Evolutionary conservation across 352 stramenopile species (phyloP).

Genomic region (Phytophthora pseudosyringae): DNA sequence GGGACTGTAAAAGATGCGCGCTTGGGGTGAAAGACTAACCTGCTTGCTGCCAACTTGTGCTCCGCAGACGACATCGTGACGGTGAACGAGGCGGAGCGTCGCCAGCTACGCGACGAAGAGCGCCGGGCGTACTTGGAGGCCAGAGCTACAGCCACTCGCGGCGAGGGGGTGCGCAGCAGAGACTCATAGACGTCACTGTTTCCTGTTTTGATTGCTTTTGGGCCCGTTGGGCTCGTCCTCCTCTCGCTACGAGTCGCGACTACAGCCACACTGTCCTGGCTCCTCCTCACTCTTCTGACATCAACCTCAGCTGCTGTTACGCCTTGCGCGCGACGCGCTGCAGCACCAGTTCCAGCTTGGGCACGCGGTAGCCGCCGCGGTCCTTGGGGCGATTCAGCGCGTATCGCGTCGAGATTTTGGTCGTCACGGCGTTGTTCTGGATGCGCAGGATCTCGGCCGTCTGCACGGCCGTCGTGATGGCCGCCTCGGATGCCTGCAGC

Average conservation of each 20-base stretch:
- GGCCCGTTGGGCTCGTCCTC: slow-evolving; percentile 6
- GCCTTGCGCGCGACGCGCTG: slow-evolving; percentile 45
- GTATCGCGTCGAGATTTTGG: slow-evolving; percentile 80
- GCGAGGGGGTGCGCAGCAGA: slow-evolving; percentile 21
- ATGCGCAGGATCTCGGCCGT: slow-evolving; percentile 68
- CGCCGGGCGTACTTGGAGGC: slow-evolving; percentile 48
- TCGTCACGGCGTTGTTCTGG: slow-evolving; percentile 61
- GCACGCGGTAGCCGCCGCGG: slow-evolving; percentile 62
- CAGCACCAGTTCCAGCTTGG: slow-evolving; percentile 75
- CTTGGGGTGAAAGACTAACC: slow-evolving; percentile 10
- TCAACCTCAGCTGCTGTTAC: slow-evolving; percentile 23
- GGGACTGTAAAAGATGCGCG: background rate
- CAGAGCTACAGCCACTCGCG: slow-evolving; percentile 27
- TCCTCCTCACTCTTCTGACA: slow-evolving; percentile 16
- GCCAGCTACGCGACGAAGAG: slow-evolving; percentile 66
- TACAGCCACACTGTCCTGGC: slow-evolving; percentile 3
- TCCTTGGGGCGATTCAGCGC: slow-evolving; percentile 60
- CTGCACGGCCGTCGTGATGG: slow-evolving; percentile 80
- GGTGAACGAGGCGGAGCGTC: slow-evolving; percentile 75
- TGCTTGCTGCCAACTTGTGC: slow-evolving; percentile 14
- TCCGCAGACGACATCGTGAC: slow-evolving; percentile 85
- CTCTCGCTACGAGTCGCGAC: background rate
- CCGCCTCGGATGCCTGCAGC: slow-evolving; percentile 68
- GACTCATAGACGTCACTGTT: slow-evolving; percentile 33
- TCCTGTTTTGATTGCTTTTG: slow-evolving; percentile 28